A percentile compares a stretch with the other conserved stretches of the same genome.
Evolutionary conservation across 1,284 basidiomycete species (phyloP).

Genomic region (Sphaerobolus stellatus): DNA sequence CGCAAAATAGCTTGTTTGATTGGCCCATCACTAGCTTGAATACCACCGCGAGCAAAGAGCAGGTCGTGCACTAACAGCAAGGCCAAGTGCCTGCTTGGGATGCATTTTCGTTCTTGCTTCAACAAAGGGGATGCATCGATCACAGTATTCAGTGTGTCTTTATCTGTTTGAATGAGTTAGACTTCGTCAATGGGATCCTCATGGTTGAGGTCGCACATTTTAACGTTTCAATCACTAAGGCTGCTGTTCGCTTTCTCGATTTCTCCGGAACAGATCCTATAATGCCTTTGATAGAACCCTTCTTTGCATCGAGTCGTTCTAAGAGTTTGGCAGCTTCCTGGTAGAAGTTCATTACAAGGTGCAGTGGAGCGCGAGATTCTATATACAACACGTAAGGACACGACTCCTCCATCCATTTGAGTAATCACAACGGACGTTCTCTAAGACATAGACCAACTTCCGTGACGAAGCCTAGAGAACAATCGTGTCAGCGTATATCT

Average conservation of each 20-base stretch:
- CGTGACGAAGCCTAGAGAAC: too few species aligned
- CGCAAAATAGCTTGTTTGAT: constrained; percentile 79
- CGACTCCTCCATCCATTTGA: constrained; percentile 17
- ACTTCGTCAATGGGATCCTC: constrained; percentile 3
- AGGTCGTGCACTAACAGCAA: constrained; percentile 87
- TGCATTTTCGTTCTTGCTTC: constrained; percentile 69
- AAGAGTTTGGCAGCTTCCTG: constrained; percentile 81
- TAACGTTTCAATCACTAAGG: constrained; percentile 85
- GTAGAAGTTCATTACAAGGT: constrained; percentile 83
- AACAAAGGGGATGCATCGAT: constrained; percentile 66
- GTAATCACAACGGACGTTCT: constrained; percentile 9
- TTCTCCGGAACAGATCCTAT: constrained; percentile 71
- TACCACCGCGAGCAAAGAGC: constrained; percentile 69
- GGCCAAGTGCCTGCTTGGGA: constrained; percentile 72
- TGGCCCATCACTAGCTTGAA: constrained; percentile 85
- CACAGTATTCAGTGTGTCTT: constrained; percentile 62
- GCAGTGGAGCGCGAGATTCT: constrained; percentile 21
- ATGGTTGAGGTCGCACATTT: constrained; percentile 66
- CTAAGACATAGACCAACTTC: not conserved
- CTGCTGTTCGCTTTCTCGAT: constrained; percentile 73
- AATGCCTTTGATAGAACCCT: constrained; percentile 83
- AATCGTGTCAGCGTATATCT: not conserved
- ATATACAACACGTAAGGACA: constrained; percentile 31
- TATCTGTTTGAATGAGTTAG: constrained; percentile 48
- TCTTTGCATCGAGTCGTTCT: constrained; percentile 80